Conservation (phyloP, 2,329 filamentous ascomycete genomes). For the Hirsutella thompsonii region DNA sequence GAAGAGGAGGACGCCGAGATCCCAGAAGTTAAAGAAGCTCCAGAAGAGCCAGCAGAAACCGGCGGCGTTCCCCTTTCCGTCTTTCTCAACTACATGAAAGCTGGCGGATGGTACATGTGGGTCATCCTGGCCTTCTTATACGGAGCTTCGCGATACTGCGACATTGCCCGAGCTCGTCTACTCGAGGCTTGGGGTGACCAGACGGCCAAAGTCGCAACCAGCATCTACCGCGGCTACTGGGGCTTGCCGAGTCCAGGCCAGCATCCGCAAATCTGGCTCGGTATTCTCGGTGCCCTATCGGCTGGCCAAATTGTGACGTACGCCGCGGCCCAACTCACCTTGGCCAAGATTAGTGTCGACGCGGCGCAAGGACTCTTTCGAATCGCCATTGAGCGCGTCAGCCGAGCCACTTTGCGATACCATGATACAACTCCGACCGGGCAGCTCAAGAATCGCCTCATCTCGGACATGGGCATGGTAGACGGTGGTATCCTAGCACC, state of each 20-base stretch:
- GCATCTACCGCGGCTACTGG: slow-evolving; percentile 10
- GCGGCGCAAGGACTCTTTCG: slow-evolving; percentile 66
- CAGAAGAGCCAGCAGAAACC: slow-evolving; percentile 26
- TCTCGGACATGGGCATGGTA: slow-evolving; percentile 78
- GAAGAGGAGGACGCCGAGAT: slow-evolving; percentile 18
- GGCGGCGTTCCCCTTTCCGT: slow-evolving; percentile 64
- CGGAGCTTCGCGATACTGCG: slow-evolving; percentile 46
- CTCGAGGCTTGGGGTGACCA: slow-evolving; percentile 77
- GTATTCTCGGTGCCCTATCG: slow-evolving; percentile 56
- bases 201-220: slow-evolving; percentile 6
- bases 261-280: slow-evolving; percentile 62
- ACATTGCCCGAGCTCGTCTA: slow-evolving; percentile 63
- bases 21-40: slow-evolving; percentile 11
- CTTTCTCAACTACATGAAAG: slow-evolving; percentile 78
- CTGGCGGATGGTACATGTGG: slow-evolving; percentile 69
- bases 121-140: slow-evolving; percentile 48
- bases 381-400: slow-evolving; percentile 59
- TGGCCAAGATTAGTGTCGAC: slow-evolving; percentile 67
- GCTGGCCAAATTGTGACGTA: slow-evolving; percentile 45
- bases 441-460: slow-evolving; percentile 82
- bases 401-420: slow-evolving; percentile 73
- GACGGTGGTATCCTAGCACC: slow-evolving; percentile 74
- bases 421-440: slow-evolving; percentile 86
- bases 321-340: slow-evolving; percentile 49
- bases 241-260: slow-evolving; percentile 47